Evolutionary conservation across 441 rosid species (phyloP), one percentile per base, ranked within the genome.

Genomic region (Capsella rubella): DNA sequence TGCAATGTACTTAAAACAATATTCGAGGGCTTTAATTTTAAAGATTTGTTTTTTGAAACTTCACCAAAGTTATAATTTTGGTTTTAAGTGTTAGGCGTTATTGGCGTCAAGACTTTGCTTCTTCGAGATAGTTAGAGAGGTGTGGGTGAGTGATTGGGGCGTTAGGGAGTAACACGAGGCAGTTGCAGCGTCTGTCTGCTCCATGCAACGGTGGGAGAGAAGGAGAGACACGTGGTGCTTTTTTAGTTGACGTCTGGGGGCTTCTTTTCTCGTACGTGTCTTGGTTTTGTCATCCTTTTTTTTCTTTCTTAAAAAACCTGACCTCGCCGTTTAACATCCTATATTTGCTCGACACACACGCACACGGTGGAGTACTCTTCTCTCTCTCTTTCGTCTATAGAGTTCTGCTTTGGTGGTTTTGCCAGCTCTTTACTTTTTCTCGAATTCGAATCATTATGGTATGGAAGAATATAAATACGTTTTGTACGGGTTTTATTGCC

Each of bases 141-240:
- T 58, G 80, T 34, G 58, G 4, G 0, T 47, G 15, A 42, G 64
- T 15, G 4, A 77, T 67, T 64, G 69, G 76, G 64, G 6, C 11
- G 4, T 25, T 49, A 37, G 18, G 12, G 72, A 51, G 57, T 52
- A 71, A 65, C 80, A 77, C 80, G 77, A 71, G 80, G 80, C 80
- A 50, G 37, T 71, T 65, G 80, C 80, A 71, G 80, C 67, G 66
- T 65, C 62, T 64, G 72, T 77, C 68, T 65, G 69, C 45, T 71
- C 46, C 76, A 77, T 77, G 80, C 76, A 77, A 65, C 77, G 80
- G 80, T 77, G 77, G 64, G 80, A 56, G 71, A 63, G 60, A 18
- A 28, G 35, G 8, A 37, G 31, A n/a, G 42, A 40, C 80, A 76
- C 76, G 80, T 76, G 80, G 52, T 0, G 27, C 0, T 1, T 40